These are phyloP conservation scores for Colletotrichum sojae DNA, from an alignment of 2,329 filamentous ascomycete genomes.

Conservation along the genomic window DNA sequence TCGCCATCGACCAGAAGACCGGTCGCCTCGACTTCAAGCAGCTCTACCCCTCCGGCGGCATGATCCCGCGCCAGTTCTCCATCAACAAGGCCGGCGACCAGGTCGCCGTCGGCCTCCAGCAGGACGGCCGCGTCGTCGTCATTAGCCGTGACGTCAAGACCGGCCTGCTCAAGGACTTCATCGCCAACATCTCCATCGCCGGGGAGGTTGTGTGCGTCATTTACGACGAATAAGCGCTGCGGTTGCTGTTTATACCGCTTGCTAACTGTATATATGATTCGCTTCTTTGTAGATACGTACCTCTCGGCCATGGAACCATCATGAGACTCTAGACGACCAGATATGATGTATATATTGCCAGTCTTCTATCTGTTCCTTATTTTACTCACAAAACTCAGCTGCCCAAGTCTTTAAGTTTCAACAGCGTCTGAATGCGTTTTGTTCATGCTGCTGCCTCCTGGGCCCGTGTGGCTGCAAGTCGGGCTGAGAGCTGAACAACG, in stretches of 20 bases:
- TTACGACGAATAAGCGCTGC: conserved; percentile 58
- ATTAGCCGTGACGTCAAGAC: conserved; percentile 71
- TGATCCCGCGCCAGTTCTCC: conserved; percentile 76
- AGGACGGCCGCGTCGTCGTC: conserved; percentile 72
- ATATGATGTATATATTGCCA: too few relatives aligned
- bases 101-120: conserved; percentile 76
- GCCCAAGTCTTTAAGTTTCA: rapidly evolving
- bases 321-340: too few relatives aligned
- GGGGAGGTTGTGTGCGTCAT: conserved; percentile 62
- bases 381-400: too few relatives aligned
- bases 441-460: too few relatives aligned
- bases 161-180: conserved; percentile 67
- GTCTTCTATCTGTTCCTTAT: too few relatives aligned
- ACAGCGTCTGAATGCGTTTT: too few relatives aligned
- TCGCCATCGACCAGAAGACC: conserved; percentile 64
- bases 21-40: conserved; percentile 70
- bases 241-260: too few relatives aligned
- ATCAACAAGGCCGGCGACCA: conserved; percentile 75
- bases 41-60: conserved; percentile 73
- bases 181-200: conserved; percentile 57
- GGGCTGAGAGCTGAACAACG: too few relatives aligned
- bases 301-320: too few relatives aligned
- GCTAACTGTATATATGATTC: too few relatives aligned
- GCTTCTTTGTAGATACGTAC: too few relatives aligned
- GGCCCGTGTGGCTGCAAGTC: too few relatives aligned